These are phyloP conservation scores for Heliamphora pulchella DNA, from an alignment of 179 eudicot species.

Conservation along the genomic window DNA sequence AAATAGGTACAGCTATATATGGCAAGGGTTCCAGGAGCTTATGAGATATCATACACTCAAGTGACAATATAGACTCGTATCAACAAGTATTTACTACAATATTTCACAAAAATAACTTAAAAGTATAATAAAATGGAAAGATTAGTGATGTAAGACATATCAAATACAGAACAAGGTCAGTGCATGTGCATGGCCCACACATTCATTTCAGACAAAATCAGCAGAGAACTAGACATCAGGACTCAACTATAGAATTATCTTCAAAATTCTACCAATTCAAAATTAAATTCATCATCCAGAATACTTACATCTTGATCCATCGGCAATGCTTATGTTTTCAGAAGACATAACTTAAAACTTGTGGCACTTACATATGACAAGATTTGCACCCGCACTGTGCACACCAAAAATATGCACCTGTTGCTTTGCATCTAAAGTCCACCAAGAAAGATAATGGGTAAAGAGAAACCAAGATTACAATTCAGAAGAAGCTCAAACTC, in stretches of 20 bases:
- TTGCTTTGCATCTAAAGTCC: too few relatives aligned
- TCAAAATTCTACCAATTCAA: not conserved
- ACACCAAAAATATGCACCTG: too few relatives aligned
- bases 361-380: too few relatives aligned
- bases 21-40: not conserved
- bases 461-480: too few relatives aligned
- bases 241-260: not conserved
- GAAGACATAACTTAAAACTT: too few relatives aligned
- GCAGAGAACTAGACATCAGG: not conserved
- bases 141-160: not conserved
- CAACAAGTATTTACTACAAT: not conserved
- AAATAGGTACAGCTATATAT: not conserved
- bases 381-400: too few relatives aligned
- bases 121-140: not conserved
- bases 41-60: not conserved
- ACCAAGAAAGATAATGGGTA: too few relatives aligned
- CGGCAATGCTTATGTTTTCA: slow-evolving; percentile 55
- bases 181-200: not conserved
- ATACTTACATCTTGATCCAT: slow-evolving; percentile 93
- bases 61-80: not conserved
- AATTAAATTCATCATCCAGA: not conserved
- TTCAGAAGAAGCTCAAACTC: too few relatives aligned
- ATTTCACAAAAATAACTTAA: not conserved
- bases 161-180: not conserved
- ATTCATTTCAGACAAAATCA: not conserved